These are phyloP conservation scores for Arthrobotrys iridis DNA, from an alignment of 2,329 filamentous ascomycete genomes.

Conservation along the genomic window DNA sequence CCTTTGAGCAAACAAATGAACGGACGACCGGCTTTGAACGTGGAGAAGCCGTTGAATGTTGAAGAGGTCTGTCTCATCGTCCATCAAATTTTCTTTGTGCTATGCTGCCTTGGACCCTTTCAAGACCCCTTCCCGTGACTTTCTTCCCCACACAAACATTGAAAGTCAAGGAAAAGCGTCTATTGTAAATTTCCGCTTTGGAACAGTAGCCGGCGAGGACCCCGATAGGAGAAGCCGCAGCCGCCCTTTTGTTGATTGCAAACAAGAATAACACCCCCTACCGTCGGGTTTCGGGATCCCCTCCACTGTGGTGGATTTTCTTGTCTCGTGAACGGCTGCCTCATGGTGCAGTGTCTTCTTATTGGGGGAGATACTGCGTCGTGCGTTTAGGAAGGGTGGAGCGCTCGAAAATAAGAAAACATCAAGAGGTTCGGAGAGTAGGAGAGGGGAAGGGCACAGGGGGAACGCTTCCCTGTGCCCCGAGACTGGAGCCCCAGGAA, in stretches of 20 bases:
- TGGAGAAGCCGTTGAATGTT: constrained; percentile 28
- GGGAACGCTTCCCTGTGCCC: constrained; percentile 49
- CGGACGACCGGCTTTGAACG: constrained; percentile 39
- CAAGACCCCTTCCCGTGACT: constrained; percentile 26
- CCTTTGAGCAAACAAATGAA: constrained; percentile 25
- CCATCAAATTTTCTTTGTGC: constrained; percentile 6
- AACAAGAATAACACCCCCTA: constrained; percentile 31
- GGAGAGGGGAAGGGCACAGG: constrained; percentile 24
- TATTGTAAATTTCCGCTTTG: constrained; percentile 44
- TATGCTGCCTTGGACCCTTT: constrained; percentile 16
- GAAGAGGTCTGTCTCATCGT: constrained; percentile 10
- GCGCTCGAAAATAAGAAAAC: constrained; percentile 51
- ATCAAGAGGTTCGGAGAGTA: constrained; percentile 19
- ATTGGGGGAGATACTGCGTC: constrained; percentile 25
- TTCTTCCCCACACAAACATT: constrained; percentile 12
- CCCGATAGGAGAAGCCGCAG: constrained; percentile 53
- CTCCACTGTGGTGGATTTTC: constrained; percentile 40
- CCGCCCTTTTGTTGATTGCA: constrained; percentile 45
- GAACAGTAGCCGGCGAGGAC: constrained; percentile 47
- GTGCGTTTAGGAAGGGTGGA: constrained; percentile 42
- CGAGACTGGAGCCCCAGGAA: constrained; percentile 39
- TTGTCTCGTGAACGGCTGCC: constrained; percentile 53
- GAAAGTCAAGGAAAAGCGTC: constrained; percentile 29
- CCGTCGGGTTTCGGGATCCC: constrained; percentile 53
- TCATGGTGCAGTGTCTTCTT: constrained; percentile 43